Percentiles rank a stretch among this genome's conserved stretches.
Evolutionary conservation across 768 basidiomycete genomes (phyloP).

Genomic region (Coprinellus micaceus): DNA sequence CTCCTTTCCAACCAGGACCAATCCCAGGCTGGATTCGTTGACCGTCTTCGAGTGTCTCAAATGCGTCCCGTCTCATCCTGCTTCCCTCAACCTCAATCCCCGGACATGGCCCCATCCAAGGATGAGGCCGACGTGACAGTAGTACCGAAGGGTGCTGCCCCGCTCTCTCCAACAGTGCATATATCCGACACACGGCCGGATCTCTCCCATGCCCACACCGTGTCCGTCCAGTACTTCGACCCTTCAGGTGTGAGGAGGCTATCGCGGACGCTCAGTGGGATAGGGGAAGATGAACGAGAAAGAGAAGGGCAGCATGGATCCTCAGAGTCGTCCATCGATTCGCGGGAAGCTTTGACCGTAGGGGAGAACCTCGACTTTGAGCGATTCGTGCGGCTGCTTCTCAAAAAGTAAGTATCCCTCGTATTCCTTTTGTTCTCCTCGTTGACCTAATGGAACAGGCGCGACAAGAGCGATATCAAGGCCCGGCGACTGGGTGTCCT

Average conservation of each 20-base stretch:
- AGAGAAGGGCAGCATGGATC: conserved; percentile 13
- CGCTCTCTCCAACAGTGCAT: too few species aligned
- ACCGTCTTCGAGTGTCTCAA: too few species aligned
- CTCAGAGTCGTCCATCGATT: conserved; percentile 19
- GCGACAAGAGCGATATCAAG: conserved; percentile 46
- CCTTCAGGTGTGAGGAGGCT: conserved; percentile 44
- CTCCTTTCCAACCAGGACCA: too few species aligned
- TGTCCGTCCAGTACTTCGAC: conserved; percentile 51
- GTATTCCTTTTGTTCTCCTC: not conserved
- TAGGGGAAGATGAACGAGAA: conserved; percentile 15
- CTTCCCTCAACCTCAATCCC: too few species aligned
- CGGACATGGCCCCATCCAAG: too few species aligned
- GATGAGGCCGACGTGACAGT: too few species aligned
- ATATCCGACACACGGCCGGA: too few species aligned
- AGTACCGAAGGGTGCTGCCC: too few species aligned
- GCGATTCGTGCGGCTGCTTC: conserved; percentile 26
- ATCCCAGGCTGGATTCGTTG: too few species aligned
- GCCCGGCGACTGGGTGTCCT: conserved; percentile 56
- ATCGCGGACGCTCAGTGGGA: conserved; percentile 30
- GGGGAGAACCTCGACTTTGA: conserved; percentile 36
- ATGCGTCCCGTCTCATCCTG: too few species aligned
- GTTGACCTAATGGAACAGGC: conserved; percentile 29
- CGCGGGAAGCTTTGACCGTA: conserved; percentile 15
- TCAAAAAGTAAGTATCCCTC: conserved; percentile 28
- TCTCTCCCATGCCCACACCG: conserved; percentile 19